Conservation (phyloP, 371 early-diverging fungal genomes). For the Zopfochytrium polystomum region DNA sequence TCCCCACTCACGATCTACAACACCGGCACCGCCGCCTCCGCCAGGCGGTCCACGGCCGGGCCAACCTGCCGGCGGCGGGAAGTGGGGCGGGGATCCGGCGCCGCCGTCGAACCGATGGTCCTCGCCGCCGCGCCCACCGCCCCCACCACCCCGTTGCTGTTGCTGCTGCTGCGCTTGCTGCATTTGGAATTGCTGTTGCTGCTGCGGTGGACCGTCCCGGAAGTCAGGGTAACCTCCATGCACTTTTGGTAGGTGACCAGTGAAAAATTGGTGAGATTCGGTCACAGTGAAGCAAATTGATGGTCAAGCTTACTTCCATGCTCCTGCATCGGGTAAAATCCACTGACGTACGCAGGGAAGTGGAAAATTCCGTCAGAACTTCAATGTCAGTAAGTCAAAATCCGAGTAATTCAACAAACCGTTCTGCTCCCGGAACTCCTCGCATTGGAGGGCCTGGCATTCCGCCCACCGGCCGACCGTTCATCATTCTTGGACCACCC, state of each 20-base stretch:
- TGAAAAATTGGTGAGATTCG: too few species aligned
- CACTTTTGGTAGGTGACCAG: too few species aligned
- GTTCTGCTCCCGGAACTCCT: neutral
- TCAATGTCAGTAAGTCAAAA: neutral
- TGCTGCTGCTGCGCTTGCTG: too few species aligned
- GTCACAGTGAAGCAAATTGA: too few species aligned
- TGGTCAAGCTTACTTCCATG: neutral
- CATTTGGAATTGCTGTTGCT: neutral
- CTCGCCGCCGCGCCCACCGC: neutral
- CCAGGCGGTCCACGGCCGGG: constrained; percentile 1
- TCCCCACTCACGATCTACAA: neutral
- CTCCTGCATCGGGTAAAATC: constrained; percentile 1
- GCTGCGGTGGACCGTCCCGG: neutral
- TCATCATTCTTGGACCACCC: neutral
- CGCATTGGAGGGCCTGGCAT: neutral
- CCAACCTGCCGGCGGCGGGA: neutral
- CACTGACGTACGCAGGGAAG: neutral
- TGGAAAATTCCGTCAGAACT: neutral
- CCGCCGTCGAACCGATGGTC: neutral
- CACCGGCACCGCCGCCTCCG: constrained; percentile 5
- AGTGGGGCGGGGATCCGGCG: neutral
- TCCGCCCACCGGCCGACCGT: neutral
- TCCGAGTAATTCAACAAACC: neutral
- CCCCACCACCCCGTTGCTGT: too few species aligned
- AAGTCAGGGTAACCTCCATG: too few species aligned